These are phyloP conservation scores for Lolium rigidum DNA, from an alignment of 176 grass and related monocot species.

Conservation along the genomic window DNA sequence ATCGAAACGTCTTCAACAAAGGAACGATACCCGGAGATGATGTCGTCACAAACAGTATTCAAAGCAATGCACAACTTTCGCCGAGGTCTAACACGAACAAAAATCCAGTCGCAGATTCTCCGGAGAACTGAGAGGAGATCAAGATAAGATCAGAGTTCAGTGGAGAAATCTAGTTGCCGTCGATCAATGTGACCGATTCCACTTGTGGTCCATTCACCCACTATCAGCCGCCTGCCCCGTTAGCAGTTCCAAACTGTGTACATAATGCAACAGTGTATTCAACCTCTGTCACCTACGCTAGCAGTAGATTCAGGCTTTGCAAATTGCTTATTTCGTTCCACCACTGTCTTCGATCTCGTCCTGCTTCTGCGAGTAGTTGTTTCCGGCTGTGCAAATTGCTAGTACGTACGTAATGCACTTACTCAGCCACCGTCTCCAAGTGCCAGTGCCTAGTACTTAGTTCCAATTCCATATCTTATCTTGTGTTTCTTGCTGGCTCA, in stretches of 20 bases:
- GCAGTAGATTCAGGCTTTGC: background rate
- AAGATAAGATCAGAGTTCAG: background rate
- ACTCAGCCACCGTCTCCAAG: background rate
- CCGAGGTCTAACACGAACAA: too few species aligned
- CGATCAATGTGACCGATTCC: background rate
- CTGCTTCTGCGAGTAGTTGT: background rate
- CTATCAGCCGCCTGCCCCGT: background rate
- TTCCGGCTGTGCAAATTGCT: background rate
- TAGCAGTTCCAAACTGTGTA: too few species aligned
- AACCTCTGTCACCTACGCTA: background rate
- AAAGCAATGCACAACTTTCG: too few species aligned
- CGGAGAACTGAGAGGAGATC: background rate
- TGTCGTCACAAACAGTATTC: too few species aligned
- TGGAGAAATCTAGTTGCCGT: background rate
- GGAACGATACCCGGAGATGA: too few species aligned
- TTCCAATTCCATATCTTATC: background rate
- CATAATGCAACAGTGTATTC: too few species aligned
- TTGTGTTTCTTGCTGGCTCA: too few species aligned
- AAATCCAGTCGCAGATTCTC: too few species aligned
- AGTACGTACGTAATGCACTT: too few species aligned
- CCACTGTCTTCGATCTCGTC: background rate
- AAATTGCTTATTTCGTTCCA: background rate
- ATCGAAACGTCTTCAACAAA: too few species aligned
- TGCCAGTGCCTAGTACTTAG: too few species aligned
- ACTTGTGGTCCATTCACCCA: constrained; percentile 9